Evolutionary conservation across 768 basidiomycete genomes (phyloP), one percentile per base, ranked within the genome.

Genomic region (Pisolithus orientalis): DNA sequence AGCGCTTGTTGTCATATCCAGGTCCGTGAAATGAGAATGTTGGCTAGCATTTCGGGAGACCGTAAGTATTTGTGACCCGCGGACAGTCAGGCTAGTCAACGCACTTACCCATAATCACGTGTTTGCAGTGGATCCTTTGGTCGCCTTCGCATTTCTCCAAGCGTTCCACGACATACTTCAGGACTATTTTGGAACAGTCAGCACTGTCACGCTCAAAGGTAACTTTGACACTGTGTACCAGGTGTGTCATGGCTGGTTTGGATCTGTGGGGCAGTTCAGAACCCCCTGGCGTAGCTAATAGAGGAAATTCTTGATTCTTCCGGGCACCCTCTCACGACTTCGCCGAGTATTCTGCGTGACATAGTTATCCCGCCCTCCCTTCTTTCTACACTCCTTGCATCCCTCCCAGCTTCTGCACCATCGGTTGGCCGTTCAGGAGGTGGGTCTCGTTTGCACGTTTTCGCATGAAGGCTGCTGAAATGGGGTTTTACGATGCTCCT

Each of bases 211-310:
- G 2, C 70, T 97, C 57, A 89, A 84, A 60, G 93, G 96, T 54
- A 90, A 95, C 66, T 95, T 96, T 67, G 94, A 97, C 62, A 82
- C 91, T 25, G 93, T 96, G 6, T 95, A 97, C 63, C 94, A 95
- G 76, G 92, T 89, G 56, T 25, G 79, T 55, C 25, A 6, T 24
- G 8, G 7, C 7, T 11, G 21, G 17, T 7, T 16, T 24, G 32
- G 17, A 4, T 25, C 29, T 24, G 6, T 32, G 5, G n/a, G 9
- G 27, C 34, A 25, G 21, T 25, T 29, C 13, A 9, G 10, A 9
- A 4, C 14, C 13, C 38, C 32, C n/a, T 11, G 44, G 13, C 43
- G 37, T 58, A 94, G 90, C 80, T 98, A 16, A 78, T 96, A 29
- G 94, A 95, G 70, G 94, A 98, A 70, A 94, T 90, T n/a, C 72